Conservation (phyloP, 495 filamentous ascomycete species). For the Aspergillus funiculosus region DNA sequence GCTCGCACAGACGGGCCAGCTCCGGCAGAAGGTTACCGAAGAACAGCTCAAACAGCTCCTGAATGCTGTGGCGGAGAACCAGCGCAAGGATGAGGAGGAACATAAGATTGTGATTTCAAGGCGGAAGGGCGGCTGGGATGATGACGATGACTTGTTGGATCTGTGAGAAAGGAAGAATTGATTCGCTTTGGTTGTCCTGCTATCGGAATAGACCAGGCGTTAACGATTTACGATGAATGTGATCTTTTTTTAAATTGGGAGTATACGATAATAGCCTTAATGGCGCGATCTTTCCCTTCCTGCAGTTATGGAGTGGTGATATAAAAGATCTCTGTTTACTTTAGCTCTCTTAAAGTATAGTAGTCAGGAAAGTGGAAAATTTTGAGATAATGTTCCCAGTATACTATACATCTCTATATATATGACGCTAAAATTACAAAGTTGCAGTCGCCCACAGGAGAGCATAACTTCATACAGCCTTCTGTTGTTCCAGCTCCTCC, state of each 20-base stretch:
- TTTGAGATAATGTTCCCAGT: too few relatives aligned
- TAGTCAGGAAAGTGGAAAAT: too few relatives aligned
- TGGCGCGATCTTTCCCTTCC: background rate
- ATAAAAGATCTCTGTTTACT: background rate
- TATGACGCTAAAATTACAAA: constrained; percentile 6
- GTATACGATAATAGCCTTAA: background rate
- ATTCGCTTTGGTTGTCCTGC: background rate
- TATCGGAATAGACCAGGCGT: background rate
- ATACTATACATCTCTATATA: constrained; percentile 18
- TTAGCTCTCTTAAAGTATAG: background rate
- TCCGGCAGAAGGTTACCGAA: constrained; percentile 83
- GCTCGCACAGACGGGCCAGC: constrained; percentile 80
- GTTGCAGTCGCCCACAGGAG: background rate
- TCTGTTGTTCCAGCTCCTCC: constrained; percentile 39
- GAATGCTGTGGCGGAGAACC: constrained; percentile 70
- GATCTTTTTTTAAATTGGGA: constrained; percentile 1
- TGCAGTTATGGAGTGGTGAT: too few relatives aligned
- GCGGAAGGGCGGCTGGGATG: constrained; percentile 80
- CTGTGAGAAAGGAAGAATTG: constrained; percentile 26
- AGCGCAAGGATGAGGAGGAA: constrained; percentile 52
- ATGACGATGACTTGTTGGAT: constrained; percentile 79
- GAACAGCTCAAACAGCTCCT: constrained; percentile 88
- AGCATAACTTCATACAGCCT: constrained; percentile 14
- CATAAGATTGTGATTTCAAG: constrained; percentile 80
- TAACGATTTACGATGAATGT: constrained; percentile 9